Evolutionary conservation across 192 early-diverging fungal species (phyloP), one percentile per base, ranked within the genome.

Genomic region (Podila clonocystis): DNA sequence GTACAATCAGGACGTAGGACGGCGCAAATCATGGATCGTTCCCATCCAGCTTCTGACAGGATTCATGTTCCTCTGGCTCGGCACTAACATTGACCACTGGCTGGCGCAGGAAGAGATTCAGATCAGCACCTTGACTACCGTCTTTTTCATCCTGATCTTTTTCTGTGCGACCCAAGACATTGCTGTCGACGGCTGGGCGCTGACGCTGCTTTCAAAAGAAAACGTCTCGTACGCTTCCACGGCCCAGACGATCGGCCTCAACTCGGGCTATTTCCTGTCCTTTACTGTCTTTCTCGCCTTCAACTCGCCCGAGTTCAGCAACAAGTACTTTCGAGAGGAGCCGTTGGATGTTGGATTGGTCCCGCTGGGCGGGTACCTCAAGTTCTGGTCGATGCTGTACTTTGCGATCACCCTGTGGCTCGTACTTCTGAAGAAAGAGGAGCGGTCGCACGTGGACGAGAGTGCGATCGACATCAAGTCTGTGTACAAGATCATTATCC

Each of bases 261-360:
- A 97, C 84, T 91, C 91, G 48, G 97, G 98, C 5, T 98, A 95
- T 73, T 99, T 99, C 70, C 63, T 98, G 49, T 95, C 94, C 28
- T 99, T 98, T 80, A 99, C 98, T 0, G 93, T 99, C 6, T 98
- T 99, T 79, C 83, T 99, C 74, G 97, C 98, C 0, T 89, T 99
- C 48, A 98, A 99, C 82, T 96, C 94, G 9, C 73, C 89, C 1
- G 97, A 97, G 69, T 98, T 99, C 82, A 93, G 94, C 84, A 98
- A 98, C 90, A 95, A 93, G 83, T 98, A 96, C 73, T 83, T 98
- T 0, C 90, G 93, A 28, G 77, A 87, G 0, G 72, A 65, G 45
- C 89, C 95, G 15, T 67, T 72, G 50, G 92, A 93, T 31, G 72
- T 72, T 0, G 95, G 96, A 2, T 78, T 97, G 24, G 63, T 99